Percentiles rank a stretch among this genome's conserved stretches.
Evolutionary conservation across 208 protist species (phyloP).

Genomic region (Trypanosoma avium): DNA sequence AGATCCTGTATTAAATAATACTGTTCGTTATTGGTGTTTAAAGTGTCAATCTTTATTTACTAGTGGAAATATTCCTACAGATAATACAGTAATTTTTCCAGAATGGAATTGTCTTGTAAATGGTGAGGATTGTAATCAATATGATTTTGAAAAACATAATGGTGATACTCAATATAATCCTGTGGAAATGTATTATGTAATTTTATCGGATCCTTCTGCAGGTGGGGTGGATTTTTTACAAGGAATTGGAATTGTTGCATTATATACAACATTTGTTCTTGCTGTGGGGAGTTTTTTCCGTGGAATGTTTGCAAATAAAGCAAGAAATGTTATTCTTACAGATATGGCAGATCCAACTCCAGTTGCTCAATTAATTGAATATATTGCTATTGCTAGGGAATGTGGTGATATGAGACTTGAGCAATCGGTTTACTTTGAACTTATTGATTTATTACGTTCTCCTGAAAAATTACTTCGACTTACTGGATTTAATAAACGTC

Average conservation of each 20-base stretch:
- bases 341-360: conserved; percentile 62
- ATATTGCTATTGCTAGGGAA: conserved; percentile 50
- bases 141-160: conserved; percentile 49
- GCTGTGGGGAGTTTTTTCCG: conserved; percentile 70
- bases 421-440: conserved; percentile 71
- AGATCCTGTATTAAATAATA: conserved; percentile 28
- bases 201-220: conserved; percentile 54
- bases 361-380: conserved; percentile 56
- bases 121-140: conserved; percentile 32
- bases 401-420: conserved; percentile 71
- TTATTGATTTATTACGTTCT: conserved; percentile 73
- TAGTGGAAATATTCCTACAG: conserved; percentile 49
- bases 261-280: conserved; percentile 87
- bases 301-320: conserved; percentile 51
- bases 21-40: conserved; percentile 70
- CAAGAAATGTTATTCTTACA: conserved; percentile 36
- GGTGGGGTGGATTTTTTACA: conserved; percentile 58
- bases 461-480: conserved; percentile 58
- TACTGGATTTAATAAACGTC: conserved; percentile 38
- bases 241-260: conserved; percentile 66
- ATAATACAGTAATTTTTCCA: conserved; percentile 28
- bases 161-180: conserved; percentile 2
- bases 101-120: conserved; percentile 54
- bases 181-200: conserved; percentile 49
- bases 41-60: conserved; percentile 69